Percentiles rank a stretch among this genome's conserved stretches.
These are phyloP conservation scores for Lasiosphaeria hispida DNA, from an alignment of 495 filamentous ascomycete species.

Conservation along the genomic window DNA sequence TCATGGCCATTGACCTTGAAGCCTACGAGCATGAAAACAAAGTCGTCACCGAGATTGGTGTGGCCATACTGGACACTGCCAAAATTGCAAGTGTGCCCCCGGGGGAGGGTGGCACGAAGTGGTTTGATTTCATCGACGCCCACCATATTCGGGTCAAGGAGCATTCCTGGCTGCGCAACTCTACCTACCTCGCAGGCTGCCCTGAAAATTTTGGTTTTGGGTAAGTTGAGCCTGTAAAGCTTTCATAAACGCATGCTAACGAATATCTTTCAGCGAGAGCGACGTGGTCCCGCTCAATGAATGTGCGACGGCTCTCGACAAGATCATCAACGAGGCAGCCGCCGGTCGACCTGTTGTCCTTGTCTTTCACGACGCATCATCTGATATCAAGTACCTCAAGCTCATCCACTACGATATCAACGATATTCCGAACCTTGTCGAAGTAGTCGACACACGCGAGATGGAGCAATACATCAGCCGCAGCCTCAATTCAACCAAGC, in stretches of 20 bases:
- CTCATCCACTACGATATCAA: constrained; percentile 57
- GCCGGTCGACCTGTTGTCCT: constrained; percentile 62
- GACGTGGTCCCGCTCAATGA: constrained; percentile 26
- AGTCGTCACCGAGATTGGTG: constrained; percentile 78
- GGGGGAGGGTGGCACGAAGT: constrained; percentile 56
- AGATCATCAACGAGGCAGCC: constrained; percentile 27
- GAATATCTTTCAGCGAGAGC: constrained; percentile 26
- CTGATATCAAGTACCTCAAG: constrained; percentile 66
- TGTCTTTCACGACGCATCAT: constrained; percentile 68
- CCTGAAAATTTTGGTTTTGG: constrained; percentile 77
- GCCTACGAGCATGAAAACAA: constrained; percentile 64
- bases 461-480: constrained; percentile 60
- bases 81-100: constrained; percentile 55
- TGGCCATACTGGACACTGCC: constrained; percentile 75
- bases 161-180: constrained; percentile 60
- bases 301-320: constrained; percentile 18
- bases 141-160: constrained; percentile 78
- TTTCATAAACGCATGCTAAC: constrained; percentile 28
- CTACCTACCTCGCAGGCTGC: constrained; percentile 63
- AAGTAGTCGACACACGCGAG: constrained; percentile 66
- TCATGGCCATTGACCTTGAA: constrained; percentile 81
- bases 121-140: constrained; percentile 62
- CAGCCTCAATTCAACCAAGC: constrained; percentile 48
- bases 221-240: constrained; percentile 28
- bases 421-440: constrained; percentile 52